Base-by-base conservation (phyloP, 495 filamentous ascomycete genomes). In the Podospora pseudocomata region DNA sequence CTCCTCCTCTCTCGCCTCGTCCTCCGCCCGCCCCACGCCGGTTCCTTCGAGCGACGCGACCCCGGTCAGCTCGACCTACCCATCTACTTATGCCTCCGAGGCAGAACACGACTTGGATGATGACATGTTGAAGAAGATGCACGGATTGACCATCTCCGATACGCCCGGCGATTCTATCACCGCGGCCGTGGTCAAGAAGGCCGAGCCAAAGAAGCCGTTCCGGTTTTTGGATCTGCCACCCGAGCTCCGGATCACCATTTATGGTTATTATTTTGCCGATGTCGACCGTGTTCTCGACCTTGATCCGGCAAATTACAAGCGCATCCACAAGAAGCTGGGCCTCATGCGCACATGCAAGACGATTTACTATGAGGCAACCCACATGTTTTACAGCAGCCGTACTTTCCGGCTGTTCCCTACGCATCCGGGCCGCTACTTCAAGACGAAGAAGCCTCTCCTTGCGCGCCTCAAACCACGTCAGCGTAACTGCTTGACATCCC, bases 401-500 rank as follows among this genome's bases (percentile, higher is more conserved):
- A 90, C 88, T 6, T 91, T 95, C 76, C 90, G 91, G 56, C 75
- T 96, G 55, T 96, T 94, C 71, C 89, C 89, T 5, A 86, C 87
- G 23, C 85, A 90, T 68, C 88, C 90, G 57, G 89, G 90, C 55
- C 86, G 85, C 64, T 86, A 85, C 78, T 84, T 85, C 67, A 85
- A 88, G 77, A 87, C 84, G 20, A 87, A 87, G 74, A 81, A 78
- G 63, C 88, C 89, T 0, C 82, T 91, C 2, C 80, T 91, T 20
- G 86, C 89, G 7, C 87, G 89, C 27, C 82, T 93, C 68, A 87
- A 88, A 18, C 75, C 84, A 18, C 83, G 81, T 26, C 92, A 94
- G 80, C 88, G 90, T 54, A 77, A 82, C 6, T 85, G 80, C 23
- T 80, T 97, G 63, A 88, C 83, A 3, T 87, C 86, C 2, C 81